Percentiles rank a stretch among this genome's conserved stretches.
These are phyloP conservation scores for Avena eriantha DNA, from an alignment of 176 grass and related monocot genomes.

Conservation along the genomic window DNA sequence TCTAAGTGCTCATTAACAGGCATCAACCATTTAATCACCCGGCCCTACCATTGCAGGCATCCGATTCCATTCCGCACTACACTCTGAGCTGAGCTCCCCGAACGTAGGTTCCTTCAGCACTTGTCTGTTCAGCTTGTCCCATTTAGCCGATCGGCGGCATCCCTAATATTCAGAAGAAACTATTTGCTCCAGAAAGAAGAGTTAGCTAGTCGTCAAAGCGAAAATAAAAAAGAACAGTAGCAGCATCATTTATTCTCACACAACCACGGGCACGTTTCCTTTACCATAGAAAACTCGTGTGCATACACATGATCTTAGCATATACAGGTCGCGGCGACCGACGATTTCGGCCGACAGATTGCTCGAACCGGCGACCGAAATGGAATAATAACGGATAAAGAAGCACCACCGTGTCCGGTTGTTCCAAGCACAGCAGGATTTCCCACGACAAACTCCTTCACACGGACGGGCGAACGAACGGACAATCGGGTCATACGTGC, in stretches of 20 bases:
- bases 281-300: background rate
- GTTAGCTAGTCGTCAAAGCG: background rate
- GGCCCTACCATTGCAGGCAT: background rate
- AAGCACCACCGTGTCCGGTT: constrained; percentile 30
- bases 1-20: background rate
- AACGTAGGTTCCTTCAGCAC: constrained; percentile 42
- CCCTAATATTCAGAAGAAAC: background rate
- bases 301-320: background rate
- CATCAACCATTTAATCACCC: background rate
- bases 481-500: background rate
- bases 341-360: constrained; percentile 42
- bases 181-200: background rate
- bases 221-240: background rate
- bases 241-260: constrained; percentile 1
- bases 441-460: background rate
- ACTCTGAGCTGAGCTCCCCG: constrained; percentile 15
- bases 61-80: constrained; percentile 1
- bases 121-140: constrained; percentile 7
- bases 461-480: constrained; percentile 29
- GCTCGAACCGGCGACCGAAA: constrained; percentile 11
- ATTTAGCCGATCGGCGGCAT: background rate
- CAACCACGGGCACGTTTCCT: constrained; percentile 20
- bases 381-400: constrained; percentile 24
- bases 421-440: background rate
- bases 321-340: constrained; percentile 14